phyloP scores from a whole-genome alignment of 2,329 filamentous ascomycete genomes.

The Fusarium duplospermum region DNA sequence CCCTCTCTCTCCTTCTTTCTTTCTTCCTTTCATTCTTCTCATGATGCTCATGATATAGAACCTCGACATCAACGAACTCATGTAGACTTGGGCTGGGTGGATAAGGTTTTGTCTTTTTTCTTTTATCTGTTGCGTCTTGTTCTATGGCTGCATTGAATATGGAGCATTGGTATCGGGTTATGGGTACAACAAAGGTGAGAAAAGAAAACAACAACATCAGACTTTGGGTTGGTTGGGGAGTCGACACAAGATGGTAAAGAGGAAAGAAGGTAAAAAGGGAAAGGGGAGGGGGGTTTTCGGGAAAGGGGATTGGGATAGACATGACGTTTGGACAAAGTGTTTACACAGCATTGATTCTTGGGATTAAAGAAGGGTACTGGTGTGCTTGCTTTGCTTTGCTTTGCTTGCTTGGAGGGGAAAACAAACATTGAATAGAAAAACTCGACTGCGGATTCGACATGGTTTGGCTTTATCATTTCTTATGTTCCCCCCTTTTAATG shows the following conservation, averaged over 20 bases:
- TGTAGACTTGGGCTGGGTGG: conserved; percentile 4
- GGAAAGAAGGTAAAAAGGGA: background rate
- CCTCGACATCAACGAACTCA: conserved; percentile 8
- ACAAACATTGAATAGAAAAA: background rate
- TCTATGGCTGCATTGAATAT: conserved; percentile 4
- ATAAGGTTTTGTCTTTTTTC: background rate
- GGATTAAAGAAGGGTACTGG: background rate
- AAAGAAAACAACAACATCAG: background rate
- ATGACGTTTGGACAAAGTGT: conserved; percentile 1
- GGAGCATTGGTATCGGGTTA: conserved; percentile 2
- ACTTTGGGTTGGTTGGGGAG: background rate
- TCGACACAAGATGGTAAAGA: background rate
- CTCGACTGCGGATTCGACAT: background rate
- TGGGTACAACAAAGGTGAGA: background rate
- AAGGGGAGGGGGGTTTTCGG: background rate
- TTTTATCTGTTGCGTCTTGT: background rate
- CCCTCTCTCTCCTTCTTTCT: background rate
- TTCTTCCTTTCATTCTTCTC: conserved; percentile 3
- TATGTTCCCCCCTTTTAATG: background rate
- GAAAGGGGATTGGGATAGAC: conserved; percentile 14
- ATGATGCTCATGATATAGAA: conserved; percentile 20
- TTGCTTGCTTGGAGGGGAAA: background rate
- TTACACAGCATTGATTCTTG: conserved; percentile 1
- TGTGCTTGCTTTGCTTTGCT: no score
- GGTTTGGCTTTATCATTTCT: background rate